Conservation (phyloP, 73 alveolate genomes). For the Tetrahymena malaccensis region DNA sequence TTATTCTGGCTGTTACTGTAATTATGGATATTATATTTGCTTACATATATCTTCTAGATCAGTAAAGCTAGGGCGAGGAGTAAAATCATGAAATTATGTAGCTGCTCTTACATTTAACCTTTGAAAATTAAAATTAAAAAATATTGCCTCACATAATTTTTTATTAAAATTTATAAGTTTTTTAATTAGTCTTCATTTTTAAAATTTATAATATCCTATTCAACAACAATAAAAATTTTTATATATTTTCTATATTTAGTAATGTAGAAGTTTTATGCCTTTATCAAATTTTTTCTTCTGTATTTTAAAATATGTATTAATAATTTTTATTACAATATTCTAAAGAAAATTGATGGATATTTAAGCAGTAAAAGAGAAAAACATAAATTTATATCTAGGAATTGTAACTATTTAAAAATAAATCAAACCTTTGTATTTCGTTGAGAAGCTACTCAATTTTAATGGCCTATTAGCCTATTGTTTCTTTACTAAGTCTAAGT, state of each 20-base stretch:
- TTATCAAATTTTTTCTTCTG: too few species aligned
- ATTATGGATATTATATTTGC: neutral
- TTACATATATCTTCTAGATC: neutral
- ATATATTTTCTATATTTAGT: too few species aligned
- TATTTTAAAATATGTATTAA: too few species aligned
- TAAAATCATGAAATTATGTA: neutral
- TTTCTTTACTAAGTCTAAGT: neutral
- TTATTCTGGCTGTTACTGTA: neutral
- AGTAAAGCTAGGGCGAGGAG: neutral
- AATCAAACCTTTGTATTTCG: neutral
- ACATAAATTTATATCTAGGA: neutral
- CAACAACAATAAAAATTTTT: too few species aligned
- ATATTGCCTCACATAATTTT: too few species aligned
- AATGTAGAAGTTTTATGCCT: too few species aligned
- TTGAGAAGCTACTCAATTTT: neutral
- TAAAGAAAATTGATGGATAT: too few species aligned
- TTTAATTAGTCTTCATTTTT: too few species aligned
- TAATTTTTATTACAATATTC: too few species aligned
- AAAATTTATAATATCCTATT: too few species aligned
- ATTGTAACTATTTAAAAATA: neutral
- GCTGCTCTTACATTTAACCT: neutral
- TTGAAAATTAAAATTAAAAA: neutral
- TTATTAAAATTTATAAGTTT: too few species aligned
- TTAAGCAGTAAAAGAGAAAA: neutral
- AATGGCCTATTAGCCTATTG: neutral